These are phyloP conservation scores for Udeniomyces megalosporus DNA, from an alignment of 768 basidiomycete species.

Conservation along the genomic window DNA sequence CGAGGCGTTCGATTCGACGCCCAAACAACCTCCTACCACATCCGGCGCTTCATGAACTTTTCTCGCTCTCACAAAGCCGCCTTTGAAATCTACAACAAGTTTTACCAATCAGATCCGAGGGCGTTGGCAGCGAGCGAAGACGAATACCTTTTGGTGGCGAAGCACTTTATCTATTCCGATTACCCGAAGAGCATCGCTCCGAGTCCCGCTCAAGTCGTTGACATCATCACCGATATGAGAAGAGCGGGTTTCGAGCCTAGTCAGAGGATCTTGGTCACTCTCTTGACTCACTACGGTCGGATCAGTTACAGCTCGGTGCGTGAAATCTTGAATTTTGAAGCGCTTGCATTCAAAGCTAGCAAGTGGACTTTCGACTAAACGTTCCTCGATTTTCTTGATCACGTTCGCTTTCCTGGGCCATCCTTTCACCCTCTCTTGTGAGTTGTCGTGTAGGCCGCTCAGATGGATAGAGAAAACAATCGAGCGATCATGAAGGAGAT, in stretches of 20 bases:
- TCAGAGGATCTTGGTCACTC: conserved; percentile 6
- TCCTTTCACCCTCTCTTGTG: no score
- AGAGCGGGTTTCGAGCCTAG: conserved; percentile 5
- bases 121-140: conserved; percentile 4
- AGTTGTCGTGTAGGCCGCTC: no score
- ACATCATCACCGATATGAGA: conserved; percentile 10
- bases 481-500: conserved; percentile 1
- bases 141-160: conserved; percentile 2
- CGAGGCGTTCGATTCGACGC: conserved; percentile 8
- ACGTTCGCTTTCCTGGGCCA: no score
- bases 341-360: no score
- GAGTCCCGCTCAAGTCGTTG: neutral
- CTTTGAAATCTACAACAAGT: conserved; percentile 7
- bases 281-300: neutral
- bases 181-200: neutral
- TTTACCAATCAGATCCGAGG: conserved; percentile 3
- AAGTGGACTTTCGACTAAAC: no score
- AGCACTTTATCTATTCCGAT: neutral
- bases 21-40: neutral
- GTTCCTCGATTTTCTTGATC: no score
- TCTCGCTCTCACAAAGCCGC: conserved; percentile 1
- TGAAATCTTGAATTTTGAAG: no score
- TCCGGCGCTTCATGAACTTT: conserved; percentile 6
- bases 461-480: neutral
- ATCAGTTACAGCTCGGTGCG: neutral